Evolutionary conservation across 1,284 basidiomycete genomes (phyloP), one percentile per base, ranked within the genome.

Genomic region (Porodaedalea pini): DNA sequence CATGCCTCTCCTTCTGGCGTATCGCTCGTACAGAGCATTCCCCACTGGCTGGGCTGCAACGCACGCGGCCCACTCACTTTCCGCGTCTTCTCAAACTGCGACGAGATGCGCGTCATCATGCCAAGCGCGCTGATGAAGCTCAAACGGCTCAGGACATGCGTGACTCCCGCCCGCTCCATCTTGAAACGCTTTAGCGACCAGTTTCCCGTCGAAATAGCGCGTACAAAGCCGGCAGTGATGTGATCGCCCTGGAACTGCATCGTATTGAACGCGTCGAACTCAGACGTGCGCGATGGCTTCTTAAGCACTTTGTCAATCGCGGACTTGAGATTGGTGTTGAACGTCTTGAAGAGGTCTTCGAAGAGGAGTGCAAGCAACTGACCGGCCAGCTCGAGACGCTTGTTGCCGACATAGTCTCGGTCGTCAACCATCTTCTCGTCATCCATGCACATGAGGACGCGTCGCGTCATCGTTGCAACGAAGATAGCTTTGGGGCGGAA

Each of bases 1-100:
- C 97, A 99, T 4, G 97, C 97, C 74, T 99, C 97, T 69, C 97
- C 98, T 85, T 99, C 97, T 0, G 97, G 97, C 2, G 98, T 99
- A 73, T 99, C 97, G 68, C 92, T 95, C 0, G 97, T 92, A 73
- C 97, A 99, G 21, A 99, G 78, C 82, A 99, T 94, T 43, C 97
- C 98, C 98, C 98, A 99, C 73, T 99, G 97, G 78, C 89, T 93
- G 8, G 97, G 95, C 71, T 99, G 97, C 61, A 99, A 75, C 11
- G 97, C 96, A 69, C 97, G 86, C 25, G 97, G 97, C 49, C 98
- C 98, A 61, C 93, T 97, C 57, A 99, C 98, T 71, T 99, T 99
- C 56, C 97, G 79, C 13, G 98, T 99, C 82, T 99, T 99, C 73
- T 99, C 97, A 69, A 99, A 99, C 74, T 99, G 97, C 25, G 93